phyloP scores from a whole-genome alignment of 768 basidiomycete species.

The Rhodotorula sphaerocarpa region DNA sequence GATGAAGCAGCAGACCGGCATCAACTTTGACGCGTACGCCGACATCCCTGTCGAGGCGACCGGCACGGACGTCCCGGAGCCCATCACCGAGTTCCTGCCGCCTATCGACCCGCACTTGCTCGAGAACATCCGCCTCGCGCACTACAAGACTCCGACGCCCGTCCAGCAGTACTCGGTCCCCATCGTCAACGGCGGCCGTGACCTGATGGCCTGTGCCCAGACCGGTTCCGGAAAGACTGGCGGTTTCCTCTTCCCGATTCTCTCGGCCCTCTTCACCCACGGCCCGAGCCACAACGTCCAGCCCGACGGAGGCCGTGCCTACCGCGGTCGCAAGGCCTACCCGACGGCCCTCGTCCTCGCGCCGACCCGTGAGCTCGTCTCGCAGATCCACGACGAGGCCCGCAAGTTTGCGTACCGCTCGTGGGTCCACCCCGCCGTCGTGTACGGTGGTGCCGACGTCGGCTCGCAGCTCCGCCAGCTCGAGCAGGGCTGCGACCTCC shows the following conservation, averaged over 20 bases:
- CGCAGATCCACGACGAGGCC: constrained; percentile 98
- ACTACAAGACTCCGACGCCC: constrained; percentile 90
- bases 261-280: constrained; percentile 77
- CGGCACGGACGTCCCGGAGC: constrained; percentile 92
- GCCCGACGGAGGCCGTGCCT: constrained; percentile 44
- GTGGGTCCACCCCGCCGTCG: constrained; percentile 97
- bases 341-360: constrained; percentile 96
- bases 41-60: constrained; percentile 99
- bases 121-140: constrained; percentile 87
- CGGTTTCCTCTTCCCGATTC: constrained; percentile 98
- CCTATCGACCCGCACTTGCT: constrained; percentile 87
- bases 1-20: constrained; percentile 85
- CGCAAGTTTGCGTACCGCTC: constrained; percentile 98
- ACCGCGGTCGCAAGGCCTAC: constrained; percentile 78
- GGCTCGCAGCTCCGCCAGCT: constrained; percentile 85
- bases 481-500: constrained; percentile 92
- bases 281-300: constrained; percentile 70
- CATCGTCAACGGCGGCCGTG: constrained; percentile 72
- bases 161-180: constrained; percentile 99
- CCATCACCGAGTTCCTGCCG: constrained; percentile 73
- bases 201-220: constrained; percentile 85
- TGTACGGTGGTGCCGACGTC: constrained; percentile 98
- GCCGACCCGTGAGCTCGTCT: constrained; percentile 95
- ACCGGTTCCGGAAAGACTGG: constrained; percentile 99
- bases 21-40: constrained; percentile 99